A percentile compares a stretch with the other conserved stretches of the same genome.
phyloP scores from a whole-genome alignment of 441 rosid genomes.

The Gossypium lobatum region DNA sequence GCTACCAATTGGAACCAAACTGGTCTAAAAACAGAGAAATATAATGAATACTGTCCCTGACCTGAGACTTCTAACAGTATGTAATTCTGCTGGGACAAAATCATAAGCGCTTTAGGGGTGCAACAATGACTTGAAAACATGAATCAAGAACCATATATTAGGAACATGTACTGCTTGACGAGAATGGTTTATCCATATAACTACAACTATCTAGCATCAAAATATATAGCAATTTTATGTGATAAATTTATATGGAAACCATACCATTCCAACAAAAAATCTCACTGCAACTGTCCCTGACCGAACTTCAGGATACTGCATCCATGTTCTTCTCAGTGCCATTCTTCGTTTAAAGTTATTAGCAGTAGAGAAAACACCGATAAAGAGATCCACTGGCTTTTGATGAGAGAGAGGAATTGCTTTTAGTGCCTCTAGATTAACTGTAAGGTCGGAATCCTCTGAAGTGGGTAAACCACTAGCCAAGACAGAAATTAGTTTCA shows the following conservation, averaged over 20 bases:
- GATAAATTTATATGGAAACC: background rate
- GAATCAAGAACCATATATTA: background rate
- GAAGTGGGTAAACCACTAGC: slow-evolving; percentile 72
- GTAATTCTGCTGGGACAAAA: background rate
- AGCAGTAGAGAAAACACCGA: slow-evolving; percentile 91
- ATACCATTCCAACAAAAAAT: slow-evolving; percentile 93
- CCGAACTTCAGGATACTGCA: slow-evolving; percentile 78
- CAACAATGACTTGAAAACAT: background rate
- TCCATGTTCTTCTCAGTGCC: slow-evolving; percentile 98
- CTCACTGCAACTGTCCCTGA: slow-evolving; percentile 80
- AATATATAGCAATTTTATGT: background rate
- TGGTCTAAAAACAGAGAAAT: background rate
- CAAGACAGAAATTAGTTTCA: slow-evolving; percentile 45
- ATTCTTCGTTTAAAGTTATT: slow-evolving; percentile 91
- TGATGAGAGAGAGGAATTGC: slow-evolving; percentile 49
- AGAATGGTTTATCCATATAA: background rate
- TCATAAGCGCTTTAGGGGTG: background rate
- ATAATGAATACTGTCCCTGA: background rate
- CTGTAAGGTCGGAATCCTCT: slow-evolving; percentile 51
- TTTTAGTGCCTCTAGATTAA: slow-evolving; percentile 67
- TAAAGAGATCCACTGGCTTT: slow-evolving; percentile 57
- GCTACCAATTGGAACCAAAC: background rate
- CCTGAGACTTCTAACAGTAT: background rate
- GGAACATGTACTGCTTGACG: background rate
- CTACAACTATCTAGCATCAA: background rate